Conservation (phyloP, 805 yeast species). For the Ascoidea asiatica region DNA sequence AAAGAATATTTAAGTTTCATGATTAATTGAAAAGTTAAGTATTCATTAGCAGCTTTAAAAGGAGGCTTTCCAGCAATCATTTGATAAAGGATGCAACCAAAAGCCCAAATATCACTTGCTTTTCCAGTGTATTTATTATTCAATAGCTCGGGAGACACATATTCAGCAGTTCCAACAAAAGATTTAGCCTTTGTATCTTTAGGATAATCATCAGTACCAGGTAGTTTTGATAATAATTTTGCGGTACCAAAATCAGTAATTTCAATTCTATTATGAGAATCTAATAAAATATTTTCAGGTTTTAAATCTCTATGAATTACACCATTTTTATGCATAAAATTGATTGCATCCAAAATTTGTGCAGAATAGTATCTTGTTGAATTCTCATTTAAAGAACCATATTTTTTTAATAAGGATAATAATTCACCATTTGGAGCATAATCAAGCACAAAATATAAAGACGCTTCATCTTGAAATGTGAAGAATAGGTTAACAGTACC, state of each 20-base stretch:
- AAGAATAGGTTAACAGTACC: conserved; percentile 61
- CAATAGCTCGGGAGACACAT: conserved; percentile 69
- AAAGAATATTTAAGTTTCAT: conserved; percentile 71
- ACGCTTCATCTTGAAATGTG: conserved; percentile 68
- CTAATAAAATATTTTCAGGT: conserved; percentile 69
- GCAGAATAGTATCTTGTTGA: conserved; percentile 57
- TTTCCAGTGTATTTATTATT: conserved; percentile 74
- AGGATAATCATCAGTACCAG: conserved; percentile 34
- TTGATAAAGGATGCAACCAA: conserved; percentile 92
- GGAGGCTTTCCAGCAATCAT: conserved; percentile 91
- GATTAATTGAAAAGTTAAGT: conserved; percentile 69
- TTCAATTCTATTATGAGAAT: conserved; percentile 44
- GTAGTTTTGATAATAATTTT: conserved; percentile 39
- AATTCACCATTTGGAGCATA: conserved; percentile 75
- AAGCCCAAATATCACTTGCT: conserved; percentile 96
- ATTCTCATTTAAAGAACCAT: conserved; percentile 60
- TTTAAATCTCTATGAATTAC: conserved; percentile 72
- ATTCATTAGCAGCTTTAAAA: conserved; percentile 73
- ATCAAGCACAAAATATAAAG: conserved; percentile 62
- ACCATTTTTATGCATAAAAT: conserved; percentile 62
- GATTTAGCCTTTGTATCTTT: conserved; percentile 59
- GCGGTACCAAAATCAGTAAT: conserved; percentile 85
- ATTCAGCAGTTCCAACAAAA: conserved; percentile 79
- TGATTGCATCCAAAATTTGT: conserved; percentile 61
- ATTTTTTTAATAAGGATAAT: conserved; percentile 48